Percentiles rank a stretch among this genome's conserved stretches.
Conservation (phyloP, 2,329 filamentous ascomycete genomes). For the Colletotrichum echinochloae region DNA sequence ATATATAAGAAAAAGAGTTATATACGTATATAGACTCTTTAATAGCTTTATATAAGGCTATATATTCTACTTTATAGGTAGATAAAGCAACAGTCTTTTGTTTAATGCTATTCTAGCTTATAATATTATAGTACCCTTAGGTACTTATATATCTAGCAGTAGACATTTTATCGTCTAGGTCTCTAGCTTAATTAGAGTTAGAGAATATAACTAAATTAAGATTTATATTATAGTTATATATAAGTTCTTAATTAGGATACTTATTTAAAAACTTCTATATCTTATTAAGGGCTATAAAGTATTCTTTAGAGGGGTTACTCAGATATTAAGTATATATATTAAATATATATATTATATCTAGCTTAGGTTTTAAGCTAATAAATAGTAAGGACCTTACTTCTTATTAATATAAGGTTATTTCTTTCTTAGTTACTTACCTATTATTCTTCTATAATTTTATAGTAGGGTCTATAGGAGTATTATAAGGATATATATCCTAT, state of each 20-base stretch:
- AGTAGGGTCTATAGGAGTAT: background rate
- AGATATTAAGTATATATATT: background rate
- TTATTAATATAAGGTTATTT: background rate
- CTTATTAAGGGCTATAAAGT: background rate
- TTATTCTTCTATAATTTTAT: background rate
- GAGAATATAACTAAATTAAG: background rate
- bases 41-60: constrained; percentile 13
- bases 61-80: constrained; percentile 4
- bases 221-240: background rate
- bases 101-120: constrained; percentile 7
- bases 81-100: constrained; percentile 2
- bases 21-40: constrained; percentile 10
- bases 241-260: background rate
- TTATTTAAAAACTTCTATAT: background rate
- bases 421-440: background rate
- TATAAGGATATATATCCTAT: background rate
- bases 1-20: background rate
- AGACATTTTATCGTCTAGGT: background rate
- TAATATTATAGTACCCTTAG: background rate
- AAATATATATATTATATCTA: background rate
- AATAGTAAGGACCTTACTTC: background rate
- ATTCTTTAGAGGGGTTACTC: background rate
- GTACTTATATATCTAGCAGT: background rate
- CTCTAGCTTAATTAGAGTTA: background rate
- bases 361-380: background rate